Evolutionary conservation across 1,284 basidiomycete genomes (phyloP).

Genomic region (Malassezia sympodialis): DNA sequence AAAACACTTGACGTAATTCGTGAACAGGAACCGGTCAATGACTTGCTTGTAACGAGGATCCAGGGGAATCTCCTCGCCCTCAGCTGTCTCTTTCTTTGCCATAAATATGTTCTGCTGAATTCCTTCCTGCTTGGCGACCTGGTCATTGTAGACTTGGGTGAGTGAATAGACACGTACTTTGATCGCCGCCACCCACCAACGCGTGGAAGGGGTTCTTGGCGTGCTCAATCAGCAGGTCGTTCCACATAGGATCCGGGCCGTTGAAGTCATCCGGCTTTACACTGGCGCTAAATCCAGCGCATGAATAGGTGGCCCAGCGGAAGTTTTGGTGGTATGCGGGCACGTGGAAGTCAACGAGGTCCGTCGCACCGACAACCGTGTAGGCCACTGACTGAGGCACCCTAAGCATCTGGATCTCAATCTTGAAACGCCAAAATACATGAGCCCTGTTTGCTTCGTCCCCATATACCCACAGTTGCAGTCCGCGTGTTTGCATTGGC

Average conservation of each 20-base stretch:
- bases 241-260: constrained; percentile 62
- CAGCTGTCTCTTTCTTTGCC: constrained; percentile 57
- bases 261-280: constrained; percentile 50
- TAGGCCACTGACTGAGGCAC: constrained; percentile 72
- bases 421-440: constrained; percentile 89
- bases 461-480: constrained; percentile 70
- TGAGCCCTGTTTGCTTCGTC: constrained; percentile 56
- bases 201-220: constrained; percentile 70
- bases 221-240: constrained; percentile 75
- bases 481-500: constrained; percentile 51
- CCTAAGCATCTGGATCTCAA: constrained; percentile 66
- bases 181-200: constrained; percentile 61
- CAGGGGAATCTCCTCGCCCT: constrained; percentile 53
- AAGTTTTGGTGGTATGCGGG: constrained; percentile 75
- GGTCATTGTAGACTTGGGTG: constrained; percentile 27
- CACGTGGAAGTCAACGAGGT: constrained; percentile 61
- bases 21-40: constrained; percentile 64
- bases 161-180: constrained; percentile 33
- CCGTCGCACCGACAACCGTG: constrained; percentile 44
- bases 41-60: neutral
- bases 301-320: constrained; percentile 76
- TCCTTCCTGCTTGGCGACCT: constrained; percentile 46
- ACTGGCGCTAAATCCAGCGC: constrained; percentile 54
- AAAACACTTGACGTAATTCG: constrained; percentile 67
- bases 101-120: constrained; percentile 64